Evolutionary conservation across 805 yeast genomes (phyloP), one percentile per base, ranked within the genome.

Genomic region (Saturnispora quitensis): DNA sequence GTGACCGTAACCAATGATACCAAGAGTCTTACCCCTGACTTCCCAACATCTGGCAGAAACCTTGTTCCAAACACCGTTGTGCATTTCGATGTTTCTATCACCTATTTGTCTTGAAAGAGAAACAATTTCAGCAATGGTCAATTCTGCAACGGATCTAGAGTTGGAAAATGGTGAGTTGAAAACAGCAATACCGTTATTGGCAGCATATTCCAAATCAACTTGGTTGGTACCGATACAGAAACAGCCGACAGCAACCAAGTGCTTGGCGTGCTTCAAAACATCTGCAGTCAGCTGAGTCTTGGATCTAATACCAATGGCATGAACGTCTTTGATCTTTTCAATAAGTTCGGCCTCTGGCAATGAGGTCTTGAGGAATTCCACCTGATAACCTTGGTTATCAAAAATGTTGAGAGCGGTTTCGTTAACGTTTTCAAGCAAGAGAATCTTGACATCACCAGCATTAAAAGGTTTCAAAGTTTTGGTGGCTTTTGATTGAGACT

Each of bases 151-250:
- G 2, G 97, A 89, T 74, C 99, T 84, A 36, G 98, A 91, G 77
- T 93, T 93, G 59, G 97, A 89, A 75, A 93, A 93, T 48, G 99
- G 99, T 34, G 99, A 60, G 56, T 66, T 66, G 84, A 93, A 93
- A 24, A 93, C 99, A 45, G 97, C 90, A 68, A 91, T 80, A 73
- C 99, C 99, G 47, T 80, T 78, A 63, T 84, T 80, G 57, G 98
- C 97, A 52, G 99, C 99, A 62, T 67, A 86, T 60, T 86, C 87
- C 57, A 90, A 77, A 68, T 93, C 95, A 51, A 93, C 99, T 74
- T 93, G 99, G 74, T 93, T 93, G 55, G 98, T 93, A 64, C 99
- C 99, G 61, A 93, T 93, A 78, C 99, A 93, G 86, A 93, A 93
- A 75, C 99, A 93, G 53, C 99, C 99, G 70, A 93, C 75, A 33